phyloP scores from a whole-genome alignment of 2,329 filamentous ascomycete genomes.

The Penicillium sp. region DNA sequence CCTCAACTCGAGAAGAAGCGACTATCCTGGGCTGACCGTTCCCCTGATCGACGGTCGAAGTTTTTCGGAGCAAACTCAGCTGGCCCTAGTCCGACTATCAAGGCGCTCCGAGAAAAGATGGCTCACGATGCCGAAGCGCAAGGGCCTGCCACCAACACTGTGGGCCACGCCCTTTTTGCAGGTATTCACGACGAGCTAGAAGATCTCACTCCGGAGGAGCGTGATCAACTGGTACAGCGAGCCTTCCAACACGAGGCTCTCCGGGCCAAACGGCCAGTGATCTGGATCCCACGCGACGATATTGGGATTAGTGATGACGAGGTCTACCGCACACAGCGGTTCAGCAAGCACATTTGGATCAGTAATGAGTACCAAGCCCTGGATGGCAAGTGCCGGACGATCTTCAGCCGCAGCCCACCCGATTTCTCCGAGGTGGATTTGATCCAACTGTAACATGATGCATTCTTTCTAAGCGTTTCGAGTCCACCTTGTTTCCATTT shows the following conservation, averaged over 20 bases:
- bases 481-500: not conserved
- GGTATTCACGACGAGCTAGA: slow-evolving; percentile 91
- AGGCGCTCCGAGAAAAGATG: slow-evolving; percentile 40
- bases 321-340: slow-evolving; percentile 72
- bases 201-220: slow-evolving; percentile 85
- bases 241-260: slow-evolving; percentile 91
- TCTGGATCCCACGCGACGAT: slow-evolving; percentile 93
- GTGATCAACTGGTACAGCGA: slow-evolving; percentile 79
- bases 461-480: slow-evolving; percentile 3
- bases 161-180: slow-evolving; percentile 80
- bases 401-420: slow-evolving; percentile 82
- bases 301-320: slow-evolving; percentile 91
- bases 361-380: slow-evolving; percentile 90
- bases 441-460: slow-evolving; percentile 66
- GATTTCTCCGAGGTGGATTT: slow-evolving; percentile 88
- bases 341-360: slow-evolving; percentile 83
- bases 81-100: slow-evolving; percentile 34
- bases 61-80: slow-evolving; percentile 43
- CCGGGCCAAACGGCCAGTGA: slow-evolving; percentile 77
- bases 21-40: slow-evolving; percentile 49
- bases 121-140: slow-evolving; percentile 69
- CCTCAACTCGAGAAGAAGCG: slow-evolving; percentile 32
- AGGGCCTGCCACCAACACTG: slow-evolving; percentile 54
- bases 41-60: slow-evolving; percentile 42
- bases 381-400: slow-evolving; percentile 77